Evolutionary conservation across 768 basidiomycete species (phyloP).

Genomic region (Suillus variegatus): DNA sequence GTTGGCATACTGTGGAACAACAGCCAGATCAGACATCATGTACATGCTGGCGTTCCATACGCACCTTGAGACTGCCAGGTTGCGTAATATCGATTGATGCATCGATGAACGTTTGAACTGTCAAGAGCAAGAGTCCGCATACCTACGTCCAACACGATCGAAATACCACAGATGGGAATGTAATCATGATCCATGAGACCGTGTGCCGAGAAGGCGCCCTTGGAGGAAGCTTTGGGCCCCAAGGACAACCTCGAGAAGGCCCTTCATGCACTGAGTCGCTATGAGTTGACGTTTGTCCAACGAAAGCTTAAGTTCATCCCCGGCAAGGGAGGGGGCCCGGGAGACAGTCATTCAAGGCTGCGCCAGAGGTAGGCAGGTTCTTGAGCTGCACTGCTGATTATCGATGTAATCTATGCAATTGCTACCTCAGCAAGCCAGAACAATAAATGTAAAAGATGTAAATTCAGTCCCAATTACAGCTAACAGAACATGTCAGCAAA

Average conservation of each 20-base stretch:
- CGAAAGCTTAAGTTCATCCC: neutral
- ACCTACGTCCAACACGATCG: neutral
- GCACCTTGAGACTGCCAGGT: neutral
- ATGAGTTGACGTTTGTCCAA: neutral
- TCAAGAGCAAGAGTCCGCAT: neutral
- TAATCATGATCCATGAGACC: neutral
- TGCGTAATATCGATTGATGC: neutral
- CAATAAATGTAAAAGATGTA: neutral
- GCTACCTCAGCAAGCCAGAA: neutral
- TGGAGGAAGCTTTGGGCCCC: neutral
- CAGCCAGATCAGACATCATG: neutral
- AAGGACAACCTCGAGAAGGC: neutral
- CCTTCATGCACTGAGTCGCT: neutral
- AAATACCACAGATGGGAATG: neutral
- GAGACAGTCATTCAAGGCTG: neutral
- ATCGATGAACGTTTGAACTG: neutral
- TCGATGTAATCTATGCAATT: neutral
- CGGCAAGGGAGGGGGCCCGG: neutral
- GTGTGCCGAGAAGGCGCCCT: neutral
- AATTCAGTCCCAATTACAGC: constrained; percentile 27
- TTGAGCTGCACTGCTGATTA: neutral
- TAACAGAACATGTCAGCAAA: constrained; percentile 31
- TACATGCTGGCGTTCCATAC: neutral
- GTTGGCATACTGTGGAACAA: neutral
- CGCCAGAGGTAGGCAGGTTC: neutral